Percentiles rank a stretch among this genome's conserved stretches.
These are phyloP conservation scores for Salix udensis DNA, from an alignment of 345 rosid species.

Conservation along the genomic window DNA sequence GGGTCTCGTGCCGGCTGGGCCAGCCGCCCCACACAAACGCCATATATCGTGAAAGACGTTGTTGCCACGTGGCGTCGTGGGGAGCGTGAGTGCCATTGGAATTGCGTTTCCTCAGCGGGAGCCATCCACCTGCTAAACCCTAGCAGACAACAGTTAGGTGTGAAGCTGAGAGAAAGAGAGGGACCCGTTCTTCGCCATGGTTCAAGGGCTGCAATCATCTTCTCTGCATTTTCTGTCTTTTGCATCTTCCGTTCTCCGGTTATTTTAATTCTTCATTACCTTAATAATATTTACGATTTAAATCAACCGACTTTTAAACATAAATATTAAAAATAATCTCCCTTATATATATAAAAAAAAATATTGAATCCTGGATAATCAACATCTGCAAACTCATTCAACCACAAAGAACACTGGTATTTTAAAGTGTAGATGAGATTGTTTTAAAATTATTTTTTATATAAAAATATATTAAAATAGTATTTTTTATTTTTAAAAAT, in stretches of 20 bases:
- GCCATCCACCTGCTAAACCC: neutral
- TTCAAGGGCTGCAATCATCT: neutral
- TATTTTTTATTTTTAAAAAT: too few species aligned
- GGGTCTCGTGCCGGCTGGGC: slow-evolving; percentile 38
- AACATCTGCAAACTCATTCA: too few species aligned
- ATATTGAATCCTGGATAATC: too few species aligned
- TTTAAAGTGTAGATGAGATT: too few species aligned
- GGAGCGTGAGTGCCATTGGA: neutral
- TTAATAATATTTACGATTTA: too few species aligned
- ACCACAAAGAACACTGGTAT: too few species aligned
- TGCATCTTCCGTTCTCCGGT: neutral
- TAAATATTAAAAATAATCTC: too few species aligned
- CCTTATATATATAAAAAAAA: too few species aligned
- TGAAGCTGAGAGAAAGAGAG: neutral
- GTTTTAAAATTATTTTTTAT: too few species aligned
- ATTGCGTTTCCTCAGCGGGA: neutral
- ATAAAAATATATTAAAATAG: too few species aligned
- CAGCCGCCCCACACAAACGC: slow-evolving; percentile 10
- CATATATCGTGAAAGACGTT: neutral
- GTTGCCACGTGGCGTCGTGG: neutral
- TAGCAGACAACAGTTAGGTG: neutral
- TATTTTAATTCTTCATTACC: too few species aligned
- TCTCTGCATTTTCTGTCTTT: neutral
- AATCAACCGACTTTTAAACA: too few species aligned
- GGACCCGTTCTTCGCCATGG: neutral